Base-by-base conservation (phyloP, 176 grass and related monocot species). In the Carex kokanica region DNA sequence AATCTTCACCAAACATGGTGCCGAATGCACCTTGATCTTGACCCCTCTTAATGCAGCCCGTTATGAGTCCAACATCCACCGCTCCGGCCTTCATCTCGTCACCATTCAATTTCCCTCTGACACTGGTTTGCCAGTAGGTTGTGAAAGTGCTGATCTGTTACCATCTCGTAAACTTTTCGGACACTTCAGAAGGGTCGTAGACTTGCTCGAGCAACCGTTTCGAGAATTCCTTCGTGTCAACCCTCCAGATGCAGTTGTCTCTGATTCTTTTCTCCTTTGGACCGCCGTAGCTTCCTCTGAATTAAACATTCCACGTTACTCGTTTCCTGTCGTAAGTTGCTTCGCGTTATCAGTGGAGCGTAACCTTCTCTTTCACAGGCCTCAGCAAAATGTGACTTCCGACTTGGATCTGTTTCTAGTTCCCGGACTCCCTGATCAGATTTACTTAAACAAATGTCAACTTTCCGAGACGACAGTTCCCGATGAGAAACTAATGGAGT, bases 261-360 rank as follows among this genome's bases (percentile, higher is more conserved):
- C 88, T 72, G 89, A 93, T 75, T 27, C 85, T 56, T 68, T 91
- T 65, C 94, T 97, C 77, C 79, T 83, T 2, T 97, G 93, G 93
- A 90, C 88, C 0, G 87, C 88, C 61, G 53, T 87, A 4, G 79
- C 79, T 5, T 90, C 93, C 2, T 13, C 87, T 2, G 80, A 93
- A 81, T 85, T 86, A 59, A 47, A 74, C 55, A 68, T 91, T 57
- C 89, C 91, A 55, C 85, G 87, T n/a, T 97, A 93, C 83, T 85
- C 89, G 34, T 97, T 91, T 89, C 86, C 91, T 0, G 85, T 78
- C 17, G 88, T 88, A 4, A 83, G 91, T 6, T 97, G 91, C 85
- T 93, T 96, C 58, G 87, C 91, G 12, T 89, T 93, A 10, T 89
- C 89, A 0, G 91, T 93, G 45, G 88, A 93, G 83, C 91, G 85